A percentile compares a stretch with the other conserved stretches of the same genome.
Conservation (phyloP, 192 early-diverging fungal species). For the Entomortierella beljakovae region DNA sequence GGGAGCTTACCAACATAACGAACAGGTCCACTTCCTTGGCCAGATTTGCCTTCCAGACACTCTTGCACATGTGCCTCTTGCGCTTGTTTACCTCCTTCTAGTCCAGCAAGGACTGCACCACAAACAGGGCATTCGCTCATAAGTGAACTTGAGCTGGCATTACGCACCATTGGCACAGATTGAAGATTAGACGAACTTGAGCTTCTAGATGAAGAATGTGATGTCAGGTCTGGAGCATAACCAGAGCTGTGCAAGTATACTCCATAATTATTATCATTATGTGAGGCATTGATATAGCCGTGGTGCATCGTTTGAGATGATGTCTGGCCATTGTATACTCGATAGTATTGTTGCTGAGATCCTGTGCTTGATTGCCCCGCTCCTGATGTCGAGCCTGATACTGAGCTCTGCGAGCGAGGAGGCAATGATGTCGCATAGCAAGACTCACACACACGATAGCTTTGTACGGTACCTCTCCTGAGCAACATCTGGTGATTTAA, state of each 20-base stretch:
- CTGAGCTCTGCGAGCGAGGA: slow-evolving; percentile 11
- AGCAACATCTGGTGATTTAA: slow-evolving; percentile 29
- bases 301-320: not conserved
- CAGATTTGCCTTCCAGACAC: slow-evolving; percentile 64
- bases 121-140: slow-evolving; percentile 86
- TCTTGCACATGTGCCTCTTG: slow-evolving; percentile 73
- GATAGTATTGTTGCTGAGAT: slow-evolving; percentile 11
- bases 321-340: slow-evolving; percentile 12
- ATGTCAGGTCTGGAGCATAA: slow-evolving; percentile 18
- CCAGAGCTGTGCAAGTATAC: slow-evolving; percentile 15
- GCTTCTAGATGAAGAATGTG: slow-evolving; percentile 37
- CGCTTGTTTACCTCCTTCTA: slow-evolving; percentile 55
- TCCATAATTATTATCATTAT: slow-evolving; percentile 8
- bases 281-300: not conserved
- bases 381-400: slow-evolving; percentile 19
- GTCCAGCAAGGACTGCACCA: slow-evolving; percentile 57
- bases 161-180: slow-evolving; percentile 41
- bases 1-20: slow-evolving; percentile 72
- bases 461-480: slow-evolving; percentile 31
- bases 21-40: slow-evolving; percentile 53
- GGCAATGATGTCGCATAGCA: slow-evolving; percentile 22
- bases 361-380: slow-evolving; percentile 4
- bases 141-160: slow-evolving; percentile 61
- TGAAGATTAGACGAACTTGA: slow-evolving; percentile 48
- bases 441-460: slow-evolving; percentile 54